Base-by-base conservation (phyloP, 768 basidiomycete genomes). In the Fomitopsis pulvina region DNA sequence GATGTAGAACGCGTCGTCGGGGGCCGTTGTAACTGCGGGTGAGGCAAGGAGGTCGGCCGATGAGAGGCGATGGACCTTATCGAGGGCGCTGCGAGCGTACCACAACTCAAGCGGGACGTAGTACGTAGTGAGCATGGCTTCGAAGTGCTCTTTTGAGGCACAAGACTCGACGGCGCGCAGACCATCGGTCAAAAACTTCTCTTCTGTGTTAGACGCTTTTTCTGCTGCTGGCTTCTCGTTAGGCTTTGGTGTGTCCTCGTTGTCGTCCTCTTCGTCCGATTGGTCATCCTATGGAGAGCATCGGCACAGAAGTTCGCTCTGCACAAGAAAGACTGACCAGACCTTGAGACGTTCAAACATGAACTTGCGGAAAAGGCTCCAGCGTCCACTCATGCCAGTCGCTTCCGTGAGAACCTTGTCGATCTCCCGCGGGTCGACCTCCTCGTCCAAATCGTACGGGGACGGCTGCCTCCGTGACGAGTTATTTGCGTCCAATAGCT, bases 1-100 rank as follows among this genome's bases (percentile, higher is more conserved):
- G 50, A 99, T 85, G 68, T 96, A 99, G 69, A 98, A 99, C 1
- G 86, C 87, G 57, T 98, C 96, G 64, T 99, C 96, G 0, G 91
- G 90, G 0, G 81, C 82, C 0, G 89, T 92, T 0, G 86, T 88
- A 1, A 74, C 79, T 10, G 76, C 71, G 45, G 78, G 90, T 34
- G 59, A 69, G 50, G 85, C 77, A 1, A 83, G 75, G 6, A 75
- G 62, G 60, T 97, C 92, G 2, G 80, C 74, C 12, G 72, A 80
- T 22, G 95, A 90, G 38, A 96, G 72, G 22, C 84, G 81, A 60
- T 95, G 92, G 1, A 95, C 95, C 75, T 94, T 96, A 62, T 95
- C 91, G 42, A 96, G 84, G 53, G 83, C 85, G 16, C 79, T 81
- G 12, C 87, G 80, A 9, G 83, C 78, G 67, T 95, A 98, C 94